Base-by-base conservation (phyloP, 441 rosid species). In the Gossypium laxum region DNA sequence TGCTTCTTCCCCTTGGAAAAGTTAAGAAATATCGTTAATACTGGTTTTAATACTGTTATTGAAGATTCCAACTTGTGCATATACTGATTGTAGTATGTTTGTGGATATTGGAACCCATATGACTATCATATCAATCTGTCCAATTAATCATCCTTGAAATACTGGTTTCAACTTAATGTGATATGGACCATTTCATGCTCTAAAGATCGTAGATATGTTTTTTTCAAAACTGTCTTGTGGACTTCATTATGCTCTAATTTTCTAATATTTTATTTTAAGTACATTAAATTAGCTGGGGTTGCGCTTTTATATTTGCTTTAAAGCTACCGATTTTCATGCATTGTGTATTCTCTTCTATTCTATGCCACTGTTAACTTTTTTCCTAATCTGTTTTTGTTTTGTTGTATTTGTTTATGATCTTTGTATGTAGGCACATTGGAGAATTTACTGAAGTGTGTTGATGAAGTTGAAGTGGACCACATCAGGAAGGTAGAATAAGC, bases 401-500 rank as follows among this genome's bases (percentile, higher is more conserved):
- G 19, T 59, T 34, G 18, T 70, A 21, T 47, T 70, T 67, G 76
- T 64, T 63, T 76, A 67, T 70, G 68, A 7, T 41, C 51, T 69
- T 45, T 58, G 57, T 74, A 65, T 8, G 18, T 80, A 89, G 94
- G 90, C 32, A 75, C 90, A 1, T 72, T 87, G 76, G 94, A 89
- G 77, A 89, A 87, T 75, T 73, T 89, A 80, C 79, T 87, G 79
- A 79, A 79, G 70, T 81, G 80, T 67, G 77, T 83, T 66, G 89
- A 87, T 82, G 88, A 87, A 81, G 89, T 89, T 60, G 76, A 82
- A 76, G 85, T 73, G 59, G 81, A 83, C 22, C 78, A 83, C 18
- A 82, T 84, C 38, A 82, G 81, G 77, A 78, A 87, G 91, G 94
- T 87, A 67, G 28, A 55, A 59, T 41, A 58, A 22, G 48, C 54